Conservation (phyloP, 768 basidiomycete genomes). For the Chalciporus chontae region DNA sequence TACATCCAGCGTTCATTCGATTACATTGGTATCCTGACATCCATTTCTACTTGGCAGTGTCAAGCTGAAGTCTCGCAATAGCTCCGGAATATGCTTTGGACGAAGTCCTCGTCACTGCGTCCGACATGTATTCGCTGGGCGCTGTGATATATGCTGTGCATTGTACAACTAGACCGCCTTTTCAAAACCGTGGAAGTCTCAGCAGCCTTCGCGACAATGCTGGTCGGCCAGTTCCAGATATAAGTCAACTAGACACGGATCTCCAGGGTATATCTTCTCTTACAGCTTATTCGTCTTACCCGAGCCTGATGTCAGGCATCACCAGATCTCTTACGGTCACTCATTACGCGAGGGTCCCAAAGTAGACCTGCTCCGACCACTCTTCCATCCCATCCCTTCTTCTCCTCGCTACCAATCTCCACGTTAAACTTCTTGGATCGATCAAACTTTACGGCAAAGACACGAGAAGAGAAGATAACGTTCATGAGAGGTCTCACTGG, state of each 20-base stretch:
- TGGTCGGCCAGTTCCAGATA: slow-evolving; percentile 56
- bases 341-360: slow-evolving; percentile 77
- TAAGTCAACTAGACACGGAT: slow-evolving; percentile 66
- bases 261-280: slow-evolving; percentile 53
- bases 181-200: slow-evolving; percentile 77
- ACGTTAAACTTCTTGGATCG: slow-evolving; percentile 96
- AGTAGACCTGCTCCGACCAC: slow-evolving; percentile 74
- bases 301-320: slow-evolving; percentile 6
- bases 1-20: slow-evolving; percentile 92
- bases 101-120: slow-evolving; percentile 79
- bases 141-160: slow-evolving; percentile 91
- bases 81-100: slow-evolving; percentile 95
- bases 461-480: slow-evolving; percentile 91
- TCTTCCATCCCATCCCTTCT: slow-evolving; percentile 84
- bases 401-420: slow-evolving; percentile 92
- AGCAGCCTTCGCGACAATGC: slow-evolving; percentile 67
- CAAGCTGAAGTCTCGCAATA: slow-evolving; percentile 29
- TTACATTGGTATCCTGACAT: slow-evolving; percentile 67
- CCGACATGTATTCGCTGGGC: slow-evolving; percentile 92
- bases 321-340: slow-evolving; percentile 69
- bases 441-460: slow-evolving; percentile 91
- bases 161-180: slow-evolving; percentile 82
- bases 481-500: slow-evolving; percentile 88
- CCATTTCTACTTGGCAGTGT: neutral
- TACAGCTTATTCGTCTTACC: neutral